These are phyloP conservation scores for Yamadazyma nakazawae DNA, from an alignment of 805 yeast genomes.

Conservation along the genomic window DNA sequence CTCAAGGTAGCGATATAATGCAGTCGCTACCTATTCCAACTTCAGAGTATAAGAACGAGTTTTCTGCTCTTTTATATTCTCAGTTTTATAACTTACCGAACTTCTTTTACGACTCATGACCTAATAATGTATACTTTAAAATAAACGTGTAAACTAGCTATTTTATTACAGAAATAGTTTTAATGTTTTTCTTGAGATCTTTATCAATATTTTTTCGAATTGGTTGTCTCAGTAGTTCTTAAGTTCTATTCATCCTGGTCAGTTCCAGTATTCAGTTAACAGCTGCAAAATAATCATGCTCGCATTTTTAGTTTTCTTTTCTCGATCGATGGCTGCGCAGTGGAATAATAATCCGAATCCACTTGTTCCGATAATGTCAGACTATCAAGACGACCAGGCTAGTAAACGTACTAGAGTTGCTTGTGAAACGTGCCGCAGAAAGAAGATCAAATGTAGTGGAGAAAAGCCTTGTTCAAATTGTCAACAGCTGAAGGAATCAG, in stretches of 20 bases:
- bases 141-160: neutral
- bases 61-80: neutral
- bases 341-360: neutral
- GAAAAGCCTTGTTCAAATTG: constrained; percentile 29
- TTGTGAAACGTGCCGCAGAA: constrained; percentile 30
- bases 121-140: neutral
- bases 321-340: neutral
- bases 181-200: no score
- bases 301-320: no score
- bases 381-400: constrained; percentile 2
- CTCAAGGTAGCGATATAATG: no score
- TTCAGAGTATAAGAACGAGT: neutral
- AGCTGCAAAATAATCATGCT: no score
- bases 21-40: no score
- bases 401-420: constrained; percentile 25
- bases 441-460: constrained; percentile 35
- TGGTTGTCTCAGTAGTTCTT: no score
- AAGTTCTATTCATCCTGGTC: no score
- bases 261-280: no score
- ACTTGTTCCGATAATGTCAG: neutral
- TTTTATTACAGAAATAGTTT: no score
- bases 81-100: constrained; percentile 3
- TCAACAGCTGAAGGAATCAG: constrained; percentile 15
- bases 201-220: no score
- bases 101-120: constrained; percentile 5